Conservation (phyloP, 169 alveolate genomes). For the Amoebophrya sp. region DNA sequence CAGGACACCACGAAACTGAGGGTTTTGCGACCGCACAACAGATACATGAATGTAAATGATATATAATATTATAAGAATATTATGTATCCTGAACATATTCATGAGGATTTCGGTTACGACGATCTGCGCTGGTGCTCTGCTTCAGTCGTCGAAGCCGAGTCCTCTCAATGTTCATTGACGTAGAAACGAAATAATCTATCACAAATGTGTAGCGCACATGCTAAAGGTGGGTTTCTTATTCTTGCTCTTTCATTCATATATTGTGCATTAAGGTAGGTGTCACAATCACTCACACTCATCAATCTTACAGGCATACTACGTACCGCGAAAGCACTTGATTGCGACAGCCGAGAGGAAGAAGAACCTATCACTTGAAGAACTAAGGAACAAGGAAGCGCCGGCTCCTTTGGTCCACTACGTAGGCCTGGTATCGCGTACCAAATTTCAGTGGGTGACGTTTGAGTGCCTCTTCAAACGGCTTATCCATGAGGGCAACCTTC, state of each 20-base stretch:
- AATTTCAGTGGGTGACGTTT: conserved; percentile 10
- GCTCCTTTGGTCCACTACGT: neutral
- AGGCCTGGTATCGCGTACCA: neutral
- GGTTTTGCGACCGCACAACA: conserved; percentile 9
- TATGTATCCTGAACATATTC: too few relatives aligned
- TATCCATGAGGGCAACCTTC: neutral
- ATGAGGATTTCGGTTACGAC: too few relatives aligned
- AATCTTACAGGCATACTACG: neutral
- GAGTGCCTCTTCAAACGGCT: neutral
- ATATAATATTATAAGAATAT: too few relatives aligned
- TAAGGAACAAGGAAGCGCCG: neutral
- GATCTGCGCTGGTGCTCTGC: neutral
- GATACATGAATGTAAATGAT: conserved; percentile 6
- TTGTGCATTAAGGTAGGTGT: neutral
- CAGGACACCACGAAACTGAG: neutral
- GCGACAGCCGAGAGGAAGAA: neutral
- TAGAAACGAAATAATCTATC: neutral
- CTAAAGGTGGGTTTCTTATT: neutral
- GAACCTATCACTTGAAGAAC: neutral
- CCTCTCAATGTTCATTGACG: neutral
- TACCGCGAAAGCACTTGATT: neutral
- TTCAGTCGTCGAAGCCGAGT: neutral
- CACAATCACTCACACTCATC: neutral
- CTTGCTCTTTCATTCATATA: neutral
- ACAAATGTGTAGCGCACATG: too few relatives aligned